phyloP scores from a whole-genome alignment of 768 basidiomycete species.

The Lepiota venenata region DNA sequence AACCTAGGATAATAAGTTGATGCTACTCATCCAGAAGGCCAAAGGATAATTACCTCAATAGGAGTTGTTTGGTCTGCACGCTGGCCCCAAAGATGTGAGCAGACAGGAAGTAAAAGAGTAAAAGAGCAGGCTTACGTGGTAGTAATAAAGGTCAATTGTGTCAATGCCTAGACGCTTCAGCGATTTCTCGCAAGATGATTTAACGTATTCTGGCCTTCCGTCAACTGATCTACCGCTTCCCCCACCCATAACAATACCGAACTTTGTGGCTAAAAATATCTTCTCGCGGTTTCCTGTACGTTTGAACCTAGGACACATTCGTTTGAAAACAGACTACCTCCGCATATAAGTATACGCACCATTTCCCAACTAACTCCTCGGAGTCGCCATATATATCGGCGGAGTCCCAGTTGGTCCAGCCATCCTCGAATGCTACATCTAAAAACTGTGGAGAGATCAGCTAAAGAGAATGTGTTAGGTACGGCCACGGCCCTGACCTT shows the following conservation, averaged over 20 bases:
- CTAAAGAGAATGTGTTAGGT: neutral
- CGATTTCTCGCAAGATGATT: conserved; percentile 32
- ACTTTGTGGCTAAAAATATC: conserved; percentile 63
- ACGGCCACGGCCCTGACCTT: conserved; percentile 32
- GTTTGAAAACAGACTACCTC: neutral
- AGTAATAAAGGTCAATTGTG: conserved; percentile 42
- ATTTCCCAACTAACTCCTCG: conserved; percentile 43
- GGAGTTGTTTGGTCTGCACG: conserved; percentile 38
- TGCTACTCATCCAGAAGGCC: neutral
- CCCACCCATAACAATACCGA: conserved; percentile 18
- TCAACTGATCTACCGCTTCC: conserved; percentile 13
- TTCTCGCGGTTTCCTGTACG: conserved; percentile 44
- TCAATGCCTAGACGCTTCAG: conserved; percentile 38
- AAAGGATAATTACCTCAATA: conserved; percentile 36
- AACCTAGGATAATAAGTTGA: conserved; percentile 17
- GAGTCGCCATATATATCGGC: conserved; percentile 44
- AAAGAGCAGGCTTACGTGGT: conserved; percentile 29
- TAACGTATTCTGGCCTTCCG: conserved; percentile 35
- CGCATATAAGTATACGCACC: conserved; percentile 19
- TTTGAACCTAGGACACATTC: conserved; percentile 35
- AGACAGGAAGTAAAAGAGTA: neutral
- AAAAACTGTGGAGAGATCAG: conserved; percentile 26
- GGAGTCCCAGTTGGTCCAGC: conserved; percentile 48
- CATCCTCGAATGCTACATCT: conserved; percentile 37
- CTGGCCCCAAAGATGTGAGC: conserved; percentile 6